These are phyloP conservation scores for Pseudocercospora cruenta DNA, from an alignment of 2,329 filamentous ascomycete genomes.

Conservation along the genomic window DNA sequence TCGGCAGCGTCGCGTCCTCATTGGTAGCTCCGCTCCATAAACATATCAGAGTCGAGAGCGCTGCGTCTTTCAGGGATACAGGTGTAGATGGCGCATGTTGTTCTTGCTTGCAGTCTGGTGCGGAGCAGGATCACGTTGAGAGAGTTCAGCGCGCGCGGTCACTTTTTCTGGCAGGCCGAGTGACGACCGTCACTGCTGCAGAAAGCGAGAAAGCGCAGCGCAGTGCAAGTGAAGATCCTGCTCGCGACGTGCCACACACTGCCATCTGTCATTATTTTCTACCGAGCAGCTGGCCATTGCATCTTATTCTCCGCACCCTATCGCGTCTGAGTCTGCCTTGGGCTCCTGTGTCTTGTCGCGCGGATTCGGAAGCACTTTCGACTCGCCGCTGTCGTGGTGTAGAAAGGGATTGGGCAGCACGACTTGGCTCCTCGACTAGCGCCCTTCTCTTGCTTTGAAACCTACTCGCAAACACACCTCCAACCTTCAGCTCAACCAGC, in stretches of 20 bases:
- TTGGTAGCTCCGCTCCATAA: not conserved
- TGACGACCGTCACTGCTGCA: not conserved
- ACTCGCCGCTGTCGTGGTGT: not conserved
- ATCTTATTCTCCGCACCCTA: not conserved
- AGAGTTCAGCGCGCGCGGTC: not conserved
- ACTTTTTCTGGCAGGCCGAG: not conserved
- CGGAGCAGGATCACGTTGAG: not conserved
- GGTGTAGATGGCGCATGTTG: not conserved
- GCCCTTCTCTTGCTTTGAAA: not conserved
- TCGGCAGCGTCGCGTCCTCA: not conserved
- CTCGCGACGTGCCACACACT: not conserved
- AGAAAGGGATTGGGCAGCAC: slow-evolving; percentile 1
- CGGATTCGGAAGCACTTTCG: not conserved
- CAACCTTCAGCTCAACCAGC: slow-evolving; percentile 1
- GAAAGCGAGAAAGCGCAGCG: not conserved
- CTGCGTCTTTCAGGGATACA: not conserved
- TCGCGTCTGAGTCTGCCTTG: not conserved
- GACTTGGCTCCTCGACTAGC: slow-evolving; percentile 1
- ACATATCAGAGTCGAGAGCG: not conserved
- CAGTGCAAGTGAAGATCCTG: not conserved
- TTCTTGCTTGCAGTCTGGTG: not conserved
- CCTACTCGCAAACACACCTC: not conserved
- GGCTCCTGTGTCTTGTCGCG: not conserved
- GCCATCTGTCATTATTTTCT: not conserved
- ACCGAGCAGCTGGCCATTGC: not conserved